Base-by-base conservation (phyloP, 805 yeast genomes). In the Yamadazyma takamatsuzukensis region DNA sequence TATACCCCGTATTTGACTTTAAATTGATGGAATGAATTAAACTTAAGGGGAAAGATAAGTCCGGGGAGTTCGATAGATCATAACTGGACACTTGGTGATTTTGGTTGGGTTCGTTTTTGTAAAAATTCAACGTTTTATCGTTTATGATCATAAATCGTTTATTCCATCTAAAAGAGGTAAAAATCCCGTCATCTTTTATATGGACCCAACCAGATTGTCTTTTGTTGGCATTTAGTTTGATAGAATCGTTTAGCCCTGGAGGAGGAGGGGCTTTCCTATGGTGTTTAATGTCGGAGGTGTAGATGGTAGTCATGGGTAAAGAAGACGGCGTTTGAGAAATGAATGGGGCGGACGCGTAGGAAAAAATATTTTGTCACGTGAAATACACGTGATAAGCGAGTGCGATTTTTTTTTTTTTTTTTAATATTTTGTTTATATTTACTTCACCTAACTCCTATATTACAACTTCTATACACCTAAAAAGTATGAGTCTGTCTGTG, bases 111-210 rank as follows among this genome's bases (percentile, higher is more conserved):
- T 86, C 96, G 33, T 64, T 72, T 49, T 83, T 86, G 63, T 80
- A 84, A 43, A 90, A 76, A 35, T 80, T 82, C 36, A 90, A 60
- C 27, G 80, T 74, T 25, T 83, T 72, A 43, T 88, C 96, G 45
- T 77, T 76, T 30, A 90, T 65, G 5, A 85, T 83, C 63, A 90
- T 65, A 56, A 69, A 90, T 48, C 93, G 75, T 52, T 88, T 88
- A 37, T 89, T 88, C 98, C 98, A 90, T 45, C 95, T 68, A 54
- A 89, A 88, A 5, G 88, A 76, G 43, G 86, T 75, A 41, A 90
- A 64, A 18, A 67, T 51, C 10, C 97, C 96, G 48, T 90, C 97
- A 48, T 90, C 97, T 56, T 86, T 89, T 38, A 87, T 79, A 34
- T 84, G 83, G 15, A 87, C 89, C 95, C 96, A 89, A 0, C 97